Conservation (phyloP, 805 yeast genomes). For the Ogataea nitratoaversa region DNA sequence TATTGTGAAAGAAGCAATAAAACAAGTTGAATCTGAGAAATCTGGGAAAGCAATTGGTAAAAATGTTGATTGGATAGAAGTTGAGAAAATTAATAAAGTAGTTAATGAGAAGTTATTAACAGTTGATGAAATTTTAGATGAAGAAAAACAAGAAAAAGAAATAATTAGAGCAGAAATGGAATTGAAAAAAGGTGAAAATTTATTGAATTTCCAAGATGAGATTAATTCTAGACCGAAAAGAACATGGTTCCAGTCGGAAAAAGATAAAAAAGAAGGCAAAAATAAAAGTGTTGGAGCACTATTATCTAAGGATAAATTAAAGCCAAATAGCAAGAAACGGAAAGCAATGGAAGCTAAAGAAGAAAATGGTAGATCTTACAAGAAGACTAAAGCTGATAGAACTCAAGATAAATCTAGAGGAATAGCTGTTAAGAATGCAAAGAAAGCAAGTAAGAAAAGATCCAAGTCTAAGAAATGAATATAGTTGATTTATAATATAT, state of each 20-base stretch:
- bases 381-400: slow-evolving; percentile 78
- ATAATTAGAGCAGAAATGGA: slow-evolving; percentile 88
- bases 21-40: slow-evolving; percentile 48
- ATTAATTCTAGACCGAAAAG: slow-evolving; percentile 88
- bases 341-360: slow-evolving; percentile 63
- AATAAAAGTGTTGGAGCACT: slow-evolving; percentile 31
- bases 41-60: slow-evolving; percentile 75
- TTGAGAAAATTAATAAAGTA: slow-evolving; percentile 61
- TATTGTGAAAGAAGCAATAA: slow-evolving; percentile 88
- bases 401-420: slow-evolving; percentile 38
- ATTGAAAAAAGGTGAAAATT: slow-evolving; percentile 75
- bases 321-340: slow-evolving; percentile 63
- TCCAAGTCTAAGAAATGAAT: slow-evolving; percentile 7
- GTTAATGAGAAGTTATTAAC: slow-evolving; percentile 56
- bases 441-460: slow-evolving; percentile 28
- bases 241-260: slow-evolving; percentile 86
- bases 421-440: slow-evolving; percentile 27
- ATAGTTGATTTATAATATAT: too few species aligned
- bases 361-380: slow-evolving; percentile 55
- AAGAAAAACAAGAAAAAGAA: slow-evolving; percentile 87
- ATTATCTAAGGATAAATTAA: slow-evolving; percentile 40
- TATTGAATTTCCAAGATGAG: slow-evolving; percentile 75
- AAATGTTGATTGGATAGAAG: slow-evolving; percentile 84
- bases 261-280: slow-evolving; percentile 46
- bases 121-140: slow-evolving; percentile 74